A percentile compares a stretch with the other conserved stretches of the same genome.
Conservation (phyloP, 2,329 filamentous ascomycete species). For the Xylaria sp. region DNA sequence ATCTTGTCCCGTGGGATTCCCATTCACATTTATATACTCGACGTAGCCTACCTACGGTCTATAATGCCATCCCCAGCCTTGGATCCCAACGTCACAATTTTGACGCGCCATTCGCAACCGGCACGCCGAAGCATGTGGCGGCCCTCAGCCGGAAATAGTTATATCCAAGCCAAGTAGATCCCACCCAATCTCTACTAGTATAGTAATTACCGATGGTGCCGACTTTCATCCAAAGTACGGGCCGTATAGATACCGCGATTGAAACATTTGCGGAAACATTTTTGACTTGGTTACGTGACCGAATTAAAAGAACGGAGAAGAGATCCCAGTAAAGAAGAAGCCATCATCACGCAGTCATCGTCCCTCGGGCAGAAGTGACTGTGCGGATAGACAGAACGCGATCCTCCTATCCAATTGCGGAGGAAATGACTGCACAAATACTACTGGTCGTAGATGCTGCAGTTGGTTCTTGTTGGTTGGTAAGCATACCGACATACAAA, state of each 20-base stretch:
- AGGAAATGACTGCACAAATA: background rate
- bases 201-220: background rate
- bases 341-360: background rate
- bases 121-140: slow-evolving; percentile 1
- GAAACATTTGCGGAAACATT: background rate
- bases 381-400: background rate
- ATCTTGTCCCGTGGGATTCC: background rate
- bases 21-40: background rate
- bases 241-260: background rate
- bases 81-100: background rate
- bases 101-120: background rate
- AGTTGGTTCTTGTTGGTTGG: slow-evolving; percentile 11
- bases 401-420: slow-evolving; percentile 2
- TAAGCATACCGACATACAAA: slow-evolving; percentile 5
- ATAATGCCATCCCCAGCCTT: slow-evolving; percentile 3
- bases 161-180: background rate
- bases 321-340: background rate
- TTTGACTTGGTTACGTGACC: background rate
- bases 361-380: background rate
- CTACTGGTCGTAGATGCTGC: background rate
- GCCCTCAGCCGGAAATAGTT: background rate
- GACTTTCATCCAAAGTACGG: too few relatives aligned
- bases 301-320: background rate
- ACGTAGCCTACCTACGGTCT: background rate
- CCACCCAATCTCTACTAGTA: background rate